These are phyloP conservation scores for Penicillium coprophilum DNA, from an alignment of 495 filamentous ascomycete species.

Conservation along the genomic window DNA sequence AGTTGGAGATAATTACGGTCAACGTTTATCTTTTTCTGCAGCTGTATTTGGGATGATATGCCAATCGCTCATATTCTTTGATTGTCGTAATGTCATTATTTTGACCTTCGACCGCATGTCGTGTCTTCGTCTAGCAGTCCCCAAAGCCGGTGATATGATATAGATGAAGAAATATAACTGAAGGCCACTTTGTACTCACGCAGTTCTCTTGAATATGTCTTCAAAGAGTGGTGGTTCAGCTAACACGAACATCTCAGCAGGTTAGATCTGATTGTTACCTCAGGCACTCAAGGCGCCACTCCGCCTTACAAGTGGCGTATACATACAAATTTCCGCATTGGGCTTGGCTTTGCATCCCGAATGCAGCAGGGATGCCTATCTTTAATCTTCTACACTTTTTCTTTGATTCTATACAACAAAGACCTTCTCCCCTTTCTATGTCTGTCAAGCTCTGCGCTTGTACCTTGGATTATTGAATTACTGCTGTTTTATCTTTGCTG, in stretches of 20 bases:
- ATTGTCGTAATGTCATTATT: too few species aligned
- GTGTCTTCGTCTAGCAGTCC: too few species aligned
- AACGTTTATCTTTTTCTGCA: background rate
- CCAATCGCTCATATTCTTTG: background rate
- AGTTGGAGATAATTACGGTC: too few species aligned
- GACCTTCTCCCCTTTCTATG: too few species aligned
- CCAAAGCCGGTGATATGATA: too few species aligned
- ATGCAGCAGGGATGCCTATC: conserved; percentile 10
- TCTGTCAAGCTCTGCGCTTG: background rate
- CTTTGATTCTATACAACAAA: too few species aligned
- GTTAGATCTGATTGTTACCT: conserved; percentile 6
- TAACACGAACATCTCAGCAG: too few species aligned
- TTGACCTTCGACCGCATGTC: too few species aligned
- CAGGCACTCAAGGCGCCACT: background rate
- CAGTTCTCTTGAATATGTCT: too few species aligned
- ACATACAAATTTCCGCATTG: conserved; percentile 12
- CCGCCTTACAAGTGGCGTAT: background rate
- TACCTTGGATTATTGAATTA: background rate
- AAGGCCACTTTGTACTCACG: too few species aligned
- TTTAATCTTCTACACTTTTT: background rate
- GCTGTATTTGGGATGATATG: background rate
- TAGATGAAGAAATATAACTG: too few species aligned
- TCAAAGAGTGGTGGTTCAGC: too few species aligned
- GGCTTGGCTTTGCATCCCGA: conserved; percentile 4
- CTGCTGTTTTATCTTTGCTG: background rate